Evolutionary conservation across 2,329 filamentous ascomycete species (phyloP).

Genomic region (Xylaria polymorpha): DNA sequence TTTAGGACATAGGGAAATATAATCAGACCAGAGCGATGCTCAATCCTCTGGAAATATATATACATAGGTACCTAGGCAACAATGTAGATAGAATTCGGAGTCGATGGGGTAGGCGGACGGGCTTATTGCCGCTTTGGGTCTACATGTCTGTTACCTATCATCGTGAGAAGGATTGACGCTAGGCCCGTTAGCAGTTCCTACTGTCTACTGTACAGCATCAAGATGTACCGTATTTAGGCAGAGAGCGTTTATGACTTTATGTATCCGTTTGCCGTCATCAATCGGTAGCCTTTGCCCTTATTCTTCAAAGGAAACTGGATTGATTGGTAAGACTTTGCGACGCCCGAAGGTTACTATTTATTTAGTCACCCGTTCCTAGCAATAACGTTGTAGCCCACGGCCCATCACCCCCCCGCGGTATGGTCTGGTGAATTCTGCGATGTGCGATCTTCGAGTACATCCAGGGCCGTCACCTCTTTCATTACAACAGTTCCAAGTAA

Average conservation of each 20-base stretch:
- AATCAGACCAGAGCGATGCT: not conserved
- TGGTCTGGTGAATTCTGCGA: not conserved
- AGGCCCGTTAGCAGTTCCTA: not conserved
- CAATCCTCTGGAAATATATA: no score
- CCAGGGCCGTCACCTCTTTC: not conserved
- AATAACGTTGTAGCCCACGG: not conserved
- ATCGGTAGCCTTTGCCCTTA: not conserved
- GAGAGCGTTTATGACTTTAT: not conserved
- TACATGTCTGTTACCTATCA: not conserved
- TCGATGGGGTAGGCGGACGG: not conserved
- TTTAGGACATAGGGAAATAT: not conserved
- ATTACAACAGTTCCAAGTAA: constrained; percentile 18
- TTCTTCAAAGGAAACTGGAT: not conserved
- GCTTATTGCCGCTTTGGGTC: constrained; percentile 17
- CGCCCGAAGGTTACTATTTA: not conserved
- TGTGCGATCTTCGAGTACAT: constrained; percentile 13
- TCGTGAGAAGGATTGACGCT: not conserved
- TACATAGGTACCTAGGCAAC: not conserved
- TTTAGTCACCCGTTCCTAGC: not conserved
- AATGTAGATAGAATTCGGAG: not conserved
- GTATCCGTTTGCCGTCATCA: not conserved
- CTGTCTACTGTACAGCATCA: no score
- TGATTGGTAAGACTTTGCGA: not conserved
- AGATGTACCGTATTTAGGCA: not conserved
- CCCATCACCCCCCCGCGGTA: not conserved